Base-by-base conservation (phyloP, 2,329 filamentous ascomycete species). In the Colletotrichum graminicola region DNA sequence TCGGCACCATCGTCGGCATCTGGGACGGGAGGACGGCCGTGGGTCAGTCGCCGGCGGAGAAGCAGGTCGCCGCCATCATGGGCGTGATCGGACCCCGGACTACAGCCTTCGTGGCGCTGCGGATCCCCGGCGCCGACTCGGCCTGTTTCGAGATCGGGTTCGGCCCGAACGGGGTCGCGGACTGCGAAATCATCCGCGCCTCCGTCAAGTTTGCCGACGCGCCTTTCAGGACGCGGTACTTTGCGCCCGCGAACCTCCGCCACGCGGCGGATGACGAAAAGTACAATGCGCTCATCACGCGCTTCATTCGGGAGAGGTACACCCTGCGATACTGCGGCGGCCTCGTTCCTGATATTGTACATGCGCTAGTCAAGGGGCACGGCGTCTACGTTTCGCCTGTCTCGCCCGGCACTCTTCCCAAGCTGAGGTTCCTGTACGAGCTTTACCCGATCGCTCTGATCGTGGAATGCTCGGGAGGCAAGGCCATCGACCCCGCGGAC, bases 231-330 rank as follows among this genome's bases (percentile, higher is more conserved):
- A 87, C 87, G 34, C 82, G 85, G 0, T 91, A 90, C 76, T 91
- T 91, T 74, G 87, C 89, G 0, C 89, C 89, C 0, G 89, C 89
- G 5, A 91, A 91, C 74, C 78, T 91, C 65, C 86, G 89, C 12
- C 83, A 86, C 0, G 88, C 89, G 0, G 84, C 85, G 0, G 85
- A 90, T 23, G 80, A 86, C 55, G 75, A 78, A 7, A 74, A 74
- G 36, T 91, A 91, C 77, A 82, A 84, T 77, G 68, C 62, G 0
- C 82, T 91, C 0, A 79, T 91, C 5, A 79, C 80, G 32, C 77
- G 81, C 6, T 90, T 85, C 71, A 85, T 91, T 10, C 57, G 72
- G n/a, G 77, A 85, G 51, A 84, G 83, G 74, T 91, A 90, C 76
- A 90, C 89, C 1, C 80, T 91, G 47, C 81, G 89, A 2, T 91